phyloP scores from a whole-genome alignment of 306 rosid genomes.

The Abrus pulchellus region DNA sequence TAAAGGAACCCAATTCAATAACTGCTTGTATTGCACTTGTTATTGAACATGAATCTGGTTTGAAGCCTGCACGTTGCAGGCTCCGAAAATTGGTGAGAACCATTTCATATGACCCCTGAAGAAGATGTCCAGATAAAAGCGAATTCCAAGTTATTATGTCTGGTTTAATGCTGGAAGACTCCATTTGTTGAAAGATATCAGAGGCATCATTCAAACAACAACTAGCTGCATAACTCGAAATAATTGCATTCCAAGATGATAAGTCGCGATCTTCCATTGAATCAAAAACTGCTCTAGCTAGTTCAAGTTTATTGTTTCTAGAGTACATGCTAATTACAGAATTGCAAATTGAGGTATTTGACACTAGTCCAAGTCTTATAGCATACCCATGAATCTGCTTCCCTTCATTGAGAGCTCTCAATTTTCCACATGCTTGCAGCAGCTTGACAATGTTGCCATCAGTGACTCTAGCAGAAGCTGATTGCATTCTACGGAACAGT shows the following conservation, averaged over 20 bases:
- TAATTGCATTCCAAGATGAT: slow-evolving; percentile 79
- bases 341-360: slow-evolving; percentile 65
- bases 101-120: slow-evolving; percentile 56
- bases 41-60: slow-evolving; percentile 69
- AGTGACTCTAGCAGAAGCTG: slow-evolving; percentile 54
- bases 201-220: slow-evolving; percentile 62
- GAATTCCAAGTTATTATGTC: slow-evolving; percentile 80
- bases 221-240: slow-evolving; percentile 57
- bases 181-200: slow-evolving; percentile 58
- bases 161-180: slow-evolving; percentile 56
- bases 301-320: slow-evolving; percentile 58
- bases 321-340: slow-evolving; percentile 78
- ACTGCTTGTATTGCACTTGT: slow-evolving; percentile 70
- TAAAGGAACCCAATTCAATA: slow-evolving; percentile 58
- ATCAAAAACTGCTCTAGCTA: slow-evolving; percentile 63
- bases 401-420: slow-evolving; percentile 72
- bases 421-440: slow-evolving; percentile 76
- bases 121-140: slow-evolving; percentile 73
- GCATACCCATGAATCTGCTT: slow-evolving; percentile 83
- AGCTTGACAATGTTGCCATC: slow-evolving; percentile 59
- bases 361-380: slow-evolving; percentile 55
- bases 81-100: slow-evolving; percentile 57
- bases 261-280: slow-evolving; percentile 61
- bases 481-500: slow-evolving; percentile 60
- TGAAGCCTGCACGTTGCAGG: slow-evolving; percentile 58